Evolutionary conservation across 768 basidiomycete species (phyloP), one percentile per base, ranked within the genome.

Genomic region (Suillus subaureus): DNA sequence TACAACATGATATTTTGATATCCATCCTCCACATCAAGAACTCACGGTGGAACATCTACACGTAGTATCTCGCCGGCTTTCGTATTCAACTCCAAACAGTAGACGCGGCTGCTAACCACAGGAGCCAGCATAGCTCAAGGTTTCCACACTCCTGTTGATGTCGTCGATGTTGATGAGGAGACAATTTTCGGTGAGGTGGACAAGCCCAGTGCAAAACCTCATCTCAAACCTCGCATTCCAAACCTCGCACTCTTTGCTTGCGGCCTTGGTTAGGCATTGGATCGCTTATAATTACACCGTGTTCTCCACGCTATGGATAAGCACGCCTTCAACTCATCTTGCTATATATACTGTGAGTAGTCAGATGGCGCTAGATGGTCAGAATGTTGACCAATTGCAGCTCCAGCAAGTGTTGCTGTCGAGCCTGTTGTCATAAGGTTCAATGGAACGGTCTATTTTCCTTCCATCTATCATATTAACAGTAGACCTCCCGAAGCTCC

Each of bases 321-420:
- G 15, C 26, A 52, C 15, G 3, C 26, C 51, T 16, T 8, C 26
- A 15, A 26, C 26, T 51, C 49, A 16, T 47, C 49, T 51, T 51
- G 49, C 49, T 51, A 16, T 16, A 26, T 52, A 16, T 28, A 52
- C 51, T 52, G 51, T 52, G 26, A 52, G 51, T 52, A 28, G 51
- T 4, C 51, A 52, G 51, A 52, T 16, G 26, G 26, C 26, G 26
- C 16, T 28, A 18, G 7, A 18, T 16, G 26, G 26, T 49, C 51
- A 26, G 13, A 16, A 28, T 52, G 3, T 51, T 51, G 49, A 51
- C 15, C 49, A 9, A 28, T 51, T 37, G 2, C 49, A 69, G 66
- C 61, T 2, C 66, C 68, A 21, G 68, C 61, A 18, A 65, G 61
- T 37, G 49, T 62, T 33, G 66, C 66, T 35, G 39, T 67, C 9